Percentiles rank a stretch among this genome's conserved stretches.
Evolutionary conservation across 441 rosid species (phyloP).

Genomic region (Capsella rubella): DNA sequence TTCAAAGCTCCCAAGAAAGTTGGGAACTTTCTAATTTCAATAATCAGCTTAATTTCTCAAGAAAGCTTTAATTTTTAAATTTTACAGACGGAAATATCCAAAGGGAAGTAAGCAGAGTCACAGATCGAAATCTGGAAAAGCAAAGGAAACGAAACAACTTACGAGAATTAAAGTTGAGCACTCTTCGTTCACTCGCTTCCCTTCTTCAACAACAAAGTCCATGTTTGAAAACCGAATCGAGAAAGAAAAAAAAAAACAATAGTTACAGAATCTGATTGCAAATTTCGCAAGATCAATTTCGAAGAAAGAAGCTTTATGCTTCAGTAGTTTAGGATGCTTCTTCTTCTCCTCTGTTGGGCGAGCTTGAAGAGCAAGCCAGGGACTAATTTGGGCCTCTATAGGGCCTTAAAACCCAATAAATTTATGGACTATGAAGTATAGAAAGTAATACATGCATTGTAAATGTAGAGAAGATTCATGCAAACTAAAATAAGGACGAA

Average conservation of each 20-base stretch:
- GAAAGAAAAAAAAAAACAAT: not conserved
- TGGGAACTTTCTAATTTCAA: slow-evolving; percentile 10
- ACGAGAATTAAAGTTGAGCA: slow-evolving; percentile 83
- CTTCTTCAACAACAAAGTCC: slow-evolving; percentile 74
- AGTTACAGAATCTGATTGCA: slow-evolving; percentile 22
- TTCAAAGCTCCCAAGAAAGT: slow-evolving; percentile 13
- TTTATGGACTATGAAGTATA: not conserved
- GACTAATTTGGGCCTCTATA: slow-evolving; percentile 28
- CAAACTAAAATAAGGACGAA: not conserved
- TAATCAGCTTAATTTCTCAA: slow-evolving; percentile 4
- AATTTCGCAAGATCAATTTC: slow-evolving; percentile 17
- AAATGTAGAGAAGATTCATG: too few species aligned
- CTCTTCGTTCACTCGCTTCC: slow-evolving; percentile 52
- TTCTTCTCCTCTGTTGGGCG: slow-evolving; percentile 7
- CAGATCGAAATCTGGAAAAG: slow-evolving; percentile 22
- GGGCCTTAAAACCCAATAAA: not conserved
- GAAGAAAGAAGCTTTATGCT: slow-evolving; percentile 25
- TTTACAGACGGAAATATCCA: not conserved
- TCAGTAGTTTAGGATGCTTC: slow-evolving; percentile 1
- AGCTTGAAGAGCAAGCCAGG: slow-evolving; percentile 44
- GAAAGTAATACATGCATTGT: too few species aligned
- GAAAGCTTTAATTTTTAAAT: slow-evolving; percentile 8
- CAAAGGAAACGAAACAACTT: slow-evolving; percentile 26
- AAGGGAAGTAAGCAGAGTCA: slow-evolving; percentile 12
- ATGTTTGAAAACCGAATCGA: slow-evolving; percentile 36